Conservation (phyloP, 768 basidiomycete species). For the Leccinellum rugosiceps region DNA sequence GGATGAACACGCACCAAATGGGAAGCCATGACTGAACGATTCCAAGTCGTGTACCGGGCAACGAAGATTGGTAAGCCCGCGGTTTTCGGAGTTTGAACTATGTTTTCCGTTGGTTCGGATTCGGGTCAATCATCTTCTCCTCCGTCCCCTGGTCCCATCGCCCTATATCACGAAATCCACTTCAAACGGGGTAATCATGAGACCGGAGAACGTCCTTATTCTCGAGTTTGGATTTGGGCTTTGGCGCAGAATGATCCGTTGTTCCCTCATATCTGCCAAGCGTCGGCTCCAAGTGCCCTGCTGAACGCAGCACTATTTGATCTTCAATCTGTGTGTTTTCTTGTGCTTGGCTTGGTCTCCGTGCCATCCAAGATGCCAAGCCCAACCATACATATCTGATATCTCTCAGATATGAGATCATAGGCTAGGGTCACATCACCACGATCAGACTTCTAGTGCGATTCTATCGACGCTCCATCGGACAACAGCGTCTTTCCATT, state of each 20-base stretch:
- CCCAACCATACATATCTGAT: too few relatives aligned
- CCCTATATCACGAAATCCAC: too few relatives aligned
- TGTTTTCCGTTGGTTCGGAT: not conserved
- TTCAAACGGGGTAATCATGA: not conserved
- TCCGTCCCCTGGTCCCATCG: not conserved
- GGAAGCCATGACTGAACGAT: slow-evolving; percentile 49
- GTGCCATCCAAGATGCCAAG: not conserved
- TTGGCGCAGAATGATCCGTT: not conserved
- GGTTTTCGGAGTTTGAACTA: slow-evolving; percentile 22
- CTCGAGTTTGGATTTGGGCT: not conserved
- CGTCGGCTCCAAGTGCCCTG: not conserved
- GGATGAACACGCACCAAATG: slow-evolving; percentile 56
- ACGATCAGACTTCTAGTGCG: not conserved
- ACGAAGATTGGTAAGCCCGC: slow-evolving; percentile 18
- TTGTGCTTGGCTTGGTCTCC: not conserved
- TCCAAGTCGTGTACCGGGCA: not conserved
- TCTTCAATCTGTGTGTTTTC: not conserved
- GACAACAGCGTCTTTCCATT: not conserved
- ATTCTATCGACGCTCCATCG: not conserved
- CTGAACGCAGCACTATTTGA: not conserved
- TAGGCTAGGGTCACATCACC: not conserved
- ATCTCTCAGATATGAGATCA: too few relatives aligned
- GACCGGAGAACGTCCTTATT: not conserved
- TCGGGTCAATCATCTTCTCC: too few relatives aligned
- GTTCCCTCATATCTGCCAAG: not conserved